These are phyloP conservation scores for Cryptococcus sp. DNA, from an alignment of 1,284 basidiomycete species.

Conservation along the genomic window DNA sequence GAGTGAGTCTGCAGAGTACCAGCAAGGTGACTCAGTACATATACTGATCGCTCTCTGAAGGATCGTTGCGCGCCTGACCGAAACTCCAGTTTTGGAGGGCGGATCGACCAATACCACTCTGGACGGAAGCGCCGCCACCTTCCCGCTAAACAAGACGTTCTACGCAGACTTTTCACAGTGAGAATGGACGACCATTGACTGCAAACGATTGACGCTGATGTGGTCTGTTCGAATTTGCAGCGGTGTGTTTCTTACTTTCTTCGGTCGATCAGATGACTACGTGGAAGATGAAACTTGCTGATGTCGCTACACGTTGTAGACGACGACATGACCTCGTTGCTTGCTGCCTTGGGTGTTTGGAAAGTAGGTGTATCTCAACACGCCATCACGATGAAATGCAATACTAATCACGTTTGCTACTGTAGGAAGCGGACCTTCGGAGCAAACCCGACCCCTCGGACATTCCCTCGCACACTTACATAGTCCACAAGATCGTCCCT, in stretches of 20 bases:
- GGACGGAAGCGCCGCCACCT: conserved; percentile 7
- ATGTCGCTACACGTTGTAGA: background rate
- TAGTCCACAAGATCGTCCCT: conserved; percentile 23
- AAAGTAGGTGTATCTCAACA: background rate
- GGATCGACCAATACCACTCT: conserved; percentile 19
- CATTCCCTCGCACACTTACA: conserved; percentile 2
- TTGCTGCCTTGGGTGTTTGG: background rate
- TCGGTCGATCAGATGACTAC: too few species aligned
- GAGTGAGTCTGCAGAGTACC: background rate
- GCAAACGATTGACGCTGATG: background rate
- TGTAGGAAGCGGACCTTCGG: background rate
- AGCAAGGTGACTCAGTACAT: too few species aligned
- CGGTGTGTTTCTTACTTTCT: background rate
- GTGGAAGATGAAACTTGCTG: background rate
- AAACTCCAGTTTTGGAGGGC: conserved; percentile 8
- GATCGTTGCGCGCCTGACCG: conserved; percentile 24
- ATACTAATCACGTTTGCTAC: too few species aligned
- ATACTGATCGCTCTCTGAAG: conserved; percentile 10
- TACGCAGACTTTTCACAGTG: conserved; percentile 23
- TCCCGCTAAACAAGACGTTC: conserved; percentile 19
- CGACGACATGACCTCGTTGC: background rate
- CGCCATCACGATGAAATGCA: too few species aligned
- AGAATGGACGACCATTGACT: background rate
- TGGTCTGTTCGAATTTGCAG: background rate
- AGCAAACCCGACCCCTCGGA: background rate